Evolutionary conservation across 2,329 filamentous ascomycete genomes (phyloP), one percentile per base, ranked within the genome.

Genomic region (Diaporthe citrichinensis): DNA sequence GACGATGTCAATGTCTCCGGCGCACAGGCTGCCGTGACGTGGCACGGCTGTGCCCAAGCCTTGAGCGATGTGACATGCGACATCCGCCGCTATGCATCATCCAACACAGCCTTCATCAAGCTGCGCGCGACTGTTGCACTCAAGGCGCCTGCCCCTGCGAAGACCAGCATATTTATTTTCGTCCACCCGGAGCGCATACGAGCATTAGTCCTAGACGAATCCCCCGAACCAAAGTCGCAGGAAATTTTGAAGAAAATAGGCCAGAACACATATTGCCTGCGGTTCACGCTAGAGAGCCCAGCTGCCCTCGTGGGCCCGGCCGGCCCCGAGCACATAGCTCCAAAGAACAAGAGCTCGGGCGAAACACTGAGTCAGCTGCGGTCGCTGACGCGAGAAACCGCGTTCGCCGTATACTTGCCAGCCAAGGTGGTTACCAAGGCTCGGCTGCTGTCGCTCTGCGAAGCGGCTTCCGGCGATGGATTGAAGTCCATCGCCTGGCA

Each of bases 91-190:
- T 58, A 71, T 31, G 73, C 34, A n/a, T 71, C 53, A n/a, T 61
- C 31, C 31, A 53, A 71, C n/a, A 58, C 67, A 25, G 73, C 73
- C 34, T 74, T 74, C 65, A 55, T 74, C 20, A 74, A 74, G 65
- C 65, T 74, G 34, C 73, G 73, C 12, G 44, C 41, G 20, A 74
- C 53, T 2, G 36, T 74, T 23, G 17, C 31, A 34, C 53, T 74
- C 34, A 74, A 74, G 39, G 44, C 65, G 2, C 36, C 53, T 10
- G 46, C 55, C 0, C 25, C 73, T n/a, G 31, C 62, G 17, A 74
- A 71, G 41, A 74, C 73, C 20, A 57, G 55, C 25, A n/a, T 74
- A 8, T 74, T 71, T 10, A 7, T 74, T 0, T 71, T 74, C 57
- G 34, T 74, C 53, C 65, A 61, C 23, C 73, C 73, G 23, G 73